Conservation (phyloP, 345 rosid species). For the Corymbia maculata region DNA sequence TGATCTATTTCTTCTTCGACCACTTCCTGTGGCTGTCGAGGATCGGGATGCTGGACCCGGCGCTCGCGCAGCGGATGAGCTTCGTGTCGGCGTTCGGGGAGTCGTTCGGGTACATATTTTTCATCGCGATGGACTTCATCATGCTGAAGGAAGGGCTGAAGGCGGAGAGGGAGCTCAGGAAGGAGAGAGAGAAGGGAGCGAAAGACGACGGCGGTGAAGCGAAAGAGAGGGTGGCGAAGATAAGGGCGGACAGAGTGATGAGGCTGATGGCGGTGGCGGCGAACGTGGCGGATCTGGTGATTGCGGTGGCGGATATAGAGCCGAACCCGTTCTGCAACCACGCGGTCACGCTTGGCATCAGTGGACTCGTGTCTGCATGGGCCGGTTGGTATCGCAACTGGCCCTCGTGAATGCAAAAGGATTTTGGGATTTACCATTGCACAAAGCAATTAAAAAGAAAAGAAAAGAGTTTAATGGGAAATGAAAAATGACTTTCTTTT, state of each 20-base stretch:
- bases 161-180: conserved; percentile 30
- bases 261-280: conserved; percentile 84
- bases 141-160: conserved; percentile 39
- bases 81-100: conserved; percentile 94
- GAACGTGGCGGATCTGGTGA: conserved; percentile 78
- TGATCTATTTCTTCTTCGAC: conserved; percentile 94
- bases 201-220: conserved; percentile 13
- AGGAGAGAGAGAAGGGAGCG: not conserved
- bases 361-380: conserved; percentile 97
- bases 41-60: conserved; percentile 65
- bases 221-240: conserved; percentile 28
- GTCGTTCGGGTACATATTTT: conserved; percentile 89
- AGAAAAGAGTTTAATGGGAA: not conserved
- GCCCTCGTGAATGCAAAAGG: conserved; percentile 36
- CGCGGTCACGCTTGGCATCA: conserved; percentile 59
- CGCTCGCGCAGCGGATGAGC: conserved; percentile 71
- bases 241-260: conserved; percentile 60
- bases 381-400: conserved; percentile 98
- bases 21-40: conserved; percentile 93
- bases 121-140: conserved; percentile 56
- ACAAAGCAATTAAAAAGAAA: not conserved
- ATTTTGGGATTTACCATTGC: not conserved
- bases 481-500: not conserved
- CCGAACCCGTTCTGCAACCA: conserved; percentile 91
- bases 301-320: conserved; percentile 73